Percentiles rank a stretch among this genome's conserved stretches.
phyloP scores from a whole-genome alignment of 192 early-diverging fungal species.

The Dimargaris xerosporica region DNA sequence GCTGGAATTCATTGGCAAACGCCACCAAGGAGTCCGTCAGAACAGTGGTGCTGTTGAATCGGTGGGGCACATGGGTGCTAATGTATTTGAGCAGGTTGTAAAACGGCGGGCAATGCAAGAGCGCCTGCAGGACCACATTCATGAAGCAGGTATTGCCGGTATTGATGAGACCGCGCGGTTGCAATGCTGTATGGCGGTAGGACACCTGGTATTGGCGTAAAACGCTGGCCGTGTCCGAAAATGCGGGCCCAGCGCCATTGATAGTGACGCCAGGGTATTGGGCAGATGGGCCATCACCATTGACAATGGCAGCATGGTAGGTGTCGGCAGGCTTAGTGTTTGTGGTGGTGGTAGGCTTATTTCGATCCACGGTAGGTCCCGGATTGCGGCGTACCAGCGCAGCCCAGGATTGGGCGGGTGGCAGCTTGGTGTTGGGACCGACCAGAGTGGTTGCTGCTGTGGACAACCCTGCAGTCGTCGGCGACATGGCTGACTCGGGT shows the following conservation, averaged over 20 bases:
- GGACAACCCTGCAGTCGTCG: too few species aligned
- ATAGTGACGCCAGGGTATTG: neutral
- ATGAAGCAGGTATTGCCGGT: conserved; percentile 98
- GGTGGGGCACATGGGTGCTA: conserved; percentile 43
- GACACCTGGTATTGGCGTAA: conserved; percentile 4
- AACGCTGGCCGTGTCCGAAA: neutral
- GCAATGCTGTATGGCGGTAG: conserved; percentile 21
- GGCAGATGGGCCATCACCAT: neutral
- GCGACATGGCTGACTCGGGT: too few species aligned
- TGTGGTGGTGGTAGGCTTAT: neutral
- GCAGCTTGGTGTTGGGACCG: too few species aligned
- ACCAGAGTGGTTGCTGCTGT: too few species aligned
- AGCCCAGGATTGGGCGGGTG: too few species aligned
- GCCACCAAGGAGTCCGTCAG: conserved; percentile 75
- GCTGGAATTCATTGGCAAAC: conserved; percentile 21
- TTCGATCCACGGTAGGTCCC: neutral
- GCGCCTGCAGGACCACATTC: conserved; percentile 91
- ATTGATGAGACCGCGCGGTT: conserved; percentile 89
- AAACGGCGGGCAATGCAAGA: conserved; percentile 84
- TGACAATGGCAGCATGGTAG: neutral
- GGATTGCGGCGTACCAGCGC: neutral
- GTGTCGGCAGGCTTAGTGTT: neutral
- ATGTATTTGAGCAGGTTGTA: conserved; percentile 69
- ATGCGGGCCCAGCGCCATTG: neutral
- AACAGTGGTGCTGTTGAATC: conserved; percentile 60